Percentiles rank a stretch among this genome's conserved stretches.
phyloP scores from a whole-genome alignment of 192 early-diverging fungal species.

The Linnemannia elongata region DNA sequence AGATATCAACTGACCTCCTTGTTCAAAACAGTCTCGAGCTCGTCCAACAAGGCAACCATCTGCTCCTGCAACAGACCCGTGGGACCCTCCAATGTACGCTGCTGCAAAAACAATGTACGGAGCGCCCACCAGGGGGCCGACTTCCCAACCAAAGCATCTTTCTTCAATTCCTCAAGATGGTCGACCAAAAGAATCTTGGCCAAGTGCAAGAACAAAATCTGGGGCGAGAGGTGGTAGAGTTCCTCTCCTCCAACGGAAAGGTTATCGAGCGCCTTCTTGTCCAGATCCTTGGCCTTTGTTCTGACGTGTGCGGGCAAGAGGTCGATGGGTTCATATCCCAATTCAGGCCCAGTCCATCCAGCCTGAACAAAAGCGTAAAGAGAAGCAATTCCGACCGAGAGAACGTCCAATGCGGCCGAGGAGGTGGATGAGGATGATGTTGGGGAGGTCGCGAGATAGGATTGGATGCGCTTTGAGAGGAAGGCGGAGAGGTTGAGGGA shows the following conservation, averaged over 20 bases:
- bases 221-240: slow-evolving; percentile 82
- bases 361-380: slow-evolving; percentile 89
- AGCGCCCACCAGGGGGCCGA: slow-evolving; percentile 82
- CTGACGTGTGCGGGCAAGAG: slow-evolving; percentile 69
- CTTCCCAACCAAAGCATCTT: slow-evolving; percentile 43
- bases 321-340: slow-evolving; percentile 69
- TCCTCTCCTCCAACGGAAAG: slow-evolving; percentile 88
- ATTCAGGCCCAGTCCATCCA: slow-evolving; percentile 89
- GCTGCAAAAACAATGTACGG: slow-evolving; percentile 82
- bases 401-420: slow-evolving; percentile 54
- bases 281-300: slow-evolving; percentile 45
- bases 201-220: slow-evolving; percentile 76
- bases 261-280: slow-evolving; percentile 61
- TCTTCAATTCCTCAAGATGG: slow-evolving; percentile 20
- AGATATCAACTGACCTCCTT: slow-evolving; percentile 28
- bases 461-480: slow-evolving; percentile 49
- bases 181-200: slow-evolving; percentile 78
- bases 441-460: slow-evolving; percentile 42
- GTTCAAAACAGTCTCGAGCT: slow-evolving; percentile 32
- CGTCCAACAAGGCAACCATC: slow-evolving; percentile 53
- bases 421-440: slow-evolving; percentile 21
- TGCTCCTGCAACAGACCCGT: slow-evolving; percentile 67
- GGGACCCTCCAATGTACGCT: slow-evolving; percentile 73
- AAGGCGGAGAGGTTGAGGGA: slow-evolving; percentile 61
- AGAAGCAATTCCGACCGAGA: slow-evolving; percentile 74